Evolutionary conservation across 805 yeast species (phyloP).

Genomic region (Isabelozyma pseudorhagii): DNA sequence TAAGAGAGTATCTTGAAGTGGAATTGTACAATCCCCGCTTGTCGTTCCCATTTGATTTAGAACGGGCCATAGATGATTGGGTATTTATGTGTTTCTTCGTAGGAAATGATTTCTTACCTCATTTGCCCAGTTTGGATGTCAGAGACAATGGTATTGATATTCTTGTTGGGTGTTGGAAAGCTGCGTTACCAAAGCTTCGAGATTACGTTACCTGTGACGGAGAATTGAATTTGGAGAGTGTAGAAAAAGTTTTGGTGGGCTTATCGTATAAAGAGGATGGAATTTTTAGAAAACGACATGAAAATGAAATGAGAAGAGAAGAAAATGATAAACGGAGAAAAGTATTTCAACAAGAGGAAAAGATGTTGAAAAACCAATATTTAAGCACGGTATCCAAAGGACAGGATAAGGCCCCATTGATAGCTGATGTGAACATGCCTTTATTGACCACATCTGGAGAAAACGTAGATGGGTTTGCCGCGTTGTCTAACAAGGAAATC

Average conservation of each 20-base stretch:
- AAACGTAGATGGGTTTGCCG: conserved; percentile 59
- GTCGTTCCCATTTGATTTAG: conserved; percentile 78
- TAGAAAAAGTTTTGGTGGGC: conserved; percentile 62
- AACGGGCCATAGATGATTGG: conserved; percentile 98
- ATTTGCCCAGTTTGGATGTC: conserved; percentile 89
- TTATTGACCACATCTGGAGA: conserved; percentile 75
- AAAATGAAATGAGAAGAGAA: conserved; percentile 60
- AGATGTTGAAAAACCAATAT: conserved; percentile 40
- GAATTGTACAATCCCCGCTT: conserved; percentile 72
- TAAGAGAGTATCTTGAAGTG: conserved; percentile 82
- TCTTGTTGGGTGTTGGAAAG: conserved; percentile 81
- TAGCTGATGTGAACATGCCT: conserved; percentile 70
- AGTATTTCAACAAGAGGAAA: conserved; percentile 44
- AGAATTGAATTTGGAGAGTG: conserved; percentile 66
- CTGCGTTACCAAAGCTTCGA: conserved; percentile 58
- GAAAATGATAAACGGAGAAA: conserved; percentile 60
- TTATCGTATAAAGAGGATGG: conserved; percentile 74
- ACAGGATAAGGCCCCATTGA: conserved; percentile 70
- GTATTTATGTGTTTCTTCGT: conserved; percentile 97
- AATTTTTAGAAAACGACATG: conserved; percentile 68
- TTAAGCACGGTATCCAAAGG: conserved; percentile 62
- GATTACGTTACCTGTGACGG: conserved; percentile 93
- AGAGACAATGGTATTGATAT: conserved; percentile 91
- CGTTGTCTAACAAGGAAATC: conserved; percentile 66
- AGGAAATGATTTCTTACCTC: conserved; percentile 98